These are phyloP conservation scores for Paraleonurus japonicus DNA, from an alignment of 257 asterid genomes.

Conservation along the genomic window DNA sequence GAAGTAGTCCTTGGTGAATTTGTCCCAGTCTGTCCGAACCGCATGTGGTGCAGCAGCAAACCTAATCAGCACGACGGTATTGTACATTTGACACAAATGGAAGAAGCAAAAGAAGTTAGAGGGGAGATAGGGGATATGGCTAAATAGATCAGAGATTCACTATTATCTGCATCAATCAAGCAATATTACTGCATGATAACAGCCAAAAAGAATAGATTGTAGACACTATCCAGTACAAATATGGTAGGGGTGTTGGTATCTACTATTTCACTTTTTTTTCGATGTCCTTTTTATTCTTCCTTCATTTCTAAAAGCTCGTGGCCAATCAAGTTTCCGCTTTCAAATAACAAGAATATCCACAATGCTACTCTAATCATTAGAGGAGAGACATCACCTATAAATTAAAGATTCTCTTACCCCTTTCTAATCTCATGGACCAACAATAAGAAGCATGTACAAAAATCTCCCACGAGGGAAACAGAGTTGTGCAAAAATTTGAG, in stretches of 20 bases:
- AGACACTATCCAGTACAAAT: background rate
- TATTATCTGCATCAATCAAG: background rate
- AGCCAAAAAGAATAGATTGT: background rate
- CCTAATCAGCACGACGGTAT: conserved; percentile 34
- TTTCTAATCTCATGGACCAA: no score
- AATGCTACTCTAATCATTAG: background rate
- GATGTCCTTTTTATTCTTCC: background rate
- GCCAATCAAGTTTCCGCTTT: no score
- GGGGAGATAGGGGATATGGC: background rate
- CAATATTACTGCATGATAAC: background rate
- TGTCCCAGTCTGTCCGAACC: conserved; percentile 84
- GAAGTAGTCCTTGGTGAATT: conserved; percentile 93
- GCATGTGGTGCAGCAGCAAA: conserved; percentile 95
- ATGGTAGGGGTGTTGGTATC: background rate
- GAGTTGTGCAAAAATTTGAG: no score
- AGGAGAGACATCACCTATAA: no score
- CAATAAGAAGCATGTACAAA: no score
- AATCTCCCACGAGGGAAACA: no score
- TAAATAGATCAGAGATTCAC: background rate
- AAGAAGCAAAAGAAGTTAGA: background rate
- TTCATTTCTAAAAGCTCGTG: background rate
- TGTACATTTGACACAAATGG: background rate
- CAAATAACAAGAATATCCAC: background rate
- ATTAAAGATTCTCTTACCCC: background rate
- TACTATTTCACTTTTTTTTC: background rate